These are phyloP conservation scores for Taphrina deformans DNA, from an alignment of 1,139 yeast genomes.

Conservation along the genomic window DNA sequence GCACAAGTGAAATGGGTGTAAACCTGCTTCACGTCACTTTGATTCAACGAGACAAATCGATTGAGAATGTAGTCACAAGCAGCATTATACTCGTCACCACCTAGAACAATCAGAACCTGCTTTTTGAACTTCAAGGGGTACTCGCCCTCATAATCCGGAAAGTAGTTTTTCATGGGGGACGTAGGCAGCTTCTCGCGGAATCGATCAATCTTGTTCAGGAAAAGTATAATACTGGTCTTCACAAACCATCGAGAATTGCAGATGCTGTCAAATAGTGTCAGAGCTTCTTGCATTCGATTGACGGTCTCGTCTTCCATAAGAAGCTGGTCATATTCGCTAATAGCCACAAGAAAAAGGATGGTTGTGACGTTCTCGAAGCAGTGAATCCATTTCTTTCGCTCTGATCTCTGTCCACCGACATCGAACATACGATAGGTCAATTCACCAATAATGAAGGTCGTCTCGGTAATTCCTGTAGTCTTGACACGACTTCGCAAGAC, in stretches of 20 bases:
- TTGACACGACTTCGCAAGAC: slow-evolving; percentile 87
- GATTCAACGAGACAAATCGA: slow-evolving; percentile 60
- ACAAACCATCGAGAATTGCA: slow-evolving; percentile 85
- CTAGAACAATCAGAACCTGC: background rate
- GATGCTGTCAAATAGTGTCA: slow-evolving; percentile 76
- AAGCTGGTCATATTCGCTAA: slow-evolving; percentile 89
- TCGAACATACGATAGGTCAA: slow-evolving; percentile 63
- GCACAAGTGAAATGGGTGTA: slow-evolving; percentile 95
- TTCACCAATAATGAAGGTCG: slow-evolving; percentile 68
- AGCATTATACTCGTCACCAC: slow-evolving; percentile 58
- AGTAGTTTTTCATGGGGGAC: slow-evolving; percentile 65
- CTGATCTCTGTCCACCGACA: slow-evolving; percentile 97
- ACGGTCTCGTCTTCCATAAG: slow-evolving; percentile 86
- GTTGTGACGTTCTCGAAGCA: slow-evolving; percentile 92
- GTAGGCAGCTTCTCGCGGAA: slow-evolving; percentile 66
- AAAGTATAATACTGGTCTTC: slow-evolving; percentile 83
- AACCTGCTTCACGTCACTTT: slow-evolving; percentile 62
- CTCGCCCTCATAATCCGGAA: slow-evolving; percentile 58
- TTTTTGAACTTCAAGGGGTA: background rate
- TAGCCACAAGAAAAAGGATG: slow-evolving; percentile 84
- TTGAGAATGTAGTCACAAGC: slow-evolving; percentile 68
- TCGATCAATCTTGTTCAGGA: slow-evolving; percentile 82
- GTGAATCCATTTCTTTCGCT: slow-evolving; percentile 93
- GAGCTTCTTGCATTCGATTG: slow-evolving; percentile 88
- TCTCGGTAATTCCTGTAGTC: slow-evolving; percentile 93